phyloP scores from a whole-genome alignment of 352 stramenopile species.

The Phytopythium vexans region DNA sequence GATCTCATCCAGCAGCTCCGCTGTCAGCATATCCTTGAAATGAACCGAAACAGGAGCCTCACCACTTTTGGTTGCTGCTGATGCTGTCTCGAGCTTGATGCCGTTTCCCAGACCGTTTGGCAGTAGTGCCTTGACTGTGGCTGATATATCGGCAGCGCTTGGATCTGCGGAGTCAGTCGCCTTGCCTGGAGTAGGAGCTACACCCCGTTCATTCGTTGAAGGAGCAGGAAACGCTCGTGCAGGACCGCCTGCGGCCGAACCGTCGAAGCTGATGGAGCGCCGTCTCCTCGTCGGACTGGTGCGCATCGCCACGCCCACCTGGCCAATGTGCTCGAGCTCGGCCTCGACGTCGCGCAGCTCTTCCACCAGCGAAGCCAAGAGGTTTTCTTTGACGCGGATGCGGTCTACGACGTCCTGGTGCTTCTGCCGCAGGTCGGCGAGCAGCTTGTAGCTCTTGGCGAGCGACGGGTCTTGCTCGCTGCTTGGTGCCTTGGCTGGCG shows the following conservation, averaged over 20 bases:
- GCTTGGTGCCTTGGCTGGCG: neutral
- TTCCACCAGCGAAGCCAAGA: slow-evolving; percentile 40
- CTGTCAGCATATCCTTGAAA: slow-evolving; percentile 50
- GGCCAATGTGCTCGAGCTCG: slow-evolving; percentile 50
- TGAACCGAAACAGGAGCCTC: slow-evolving; percentile 12
- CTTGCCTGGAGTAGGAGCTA: no score
- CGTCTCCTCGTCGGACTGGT: neutral
- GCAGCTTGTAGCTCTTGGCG: slow-evolving; percentile 33
- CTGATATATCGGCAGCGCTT: no score
- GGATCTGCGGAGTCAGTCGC: no score
- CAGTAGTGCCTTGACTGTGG: neutral
- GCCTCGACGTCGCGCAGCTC: slow-evolving; percentile 63
- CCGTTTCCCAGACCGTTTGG: neutral
- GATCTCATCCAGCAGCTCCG: slow-evolving; percentile 48
- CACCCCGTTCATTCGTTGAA: no score
- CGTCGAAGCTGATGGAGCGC: slow-evolving; percentile 21
- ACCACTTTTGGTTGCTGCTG: neutral
- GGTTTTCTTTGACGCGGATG: slow-evolving; percentile 48
- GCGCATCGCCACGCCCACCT: slow-evolving; percentile 2
- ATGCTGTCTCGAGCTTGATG: neutral
- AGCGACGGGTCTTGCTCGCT: slow-evolving; percentile 22
- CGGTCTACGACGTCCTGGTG: slow-evolving; percentile 44
- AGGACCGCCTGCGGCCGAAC: no score
- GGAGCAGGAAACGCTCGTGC: no score
- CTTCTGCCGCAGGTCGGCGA: slow-evolving; percentile 40